phyloP scores from a whole-genome alignment of 1,139 yeast species.

The Candida frijolesensis region DNA sequence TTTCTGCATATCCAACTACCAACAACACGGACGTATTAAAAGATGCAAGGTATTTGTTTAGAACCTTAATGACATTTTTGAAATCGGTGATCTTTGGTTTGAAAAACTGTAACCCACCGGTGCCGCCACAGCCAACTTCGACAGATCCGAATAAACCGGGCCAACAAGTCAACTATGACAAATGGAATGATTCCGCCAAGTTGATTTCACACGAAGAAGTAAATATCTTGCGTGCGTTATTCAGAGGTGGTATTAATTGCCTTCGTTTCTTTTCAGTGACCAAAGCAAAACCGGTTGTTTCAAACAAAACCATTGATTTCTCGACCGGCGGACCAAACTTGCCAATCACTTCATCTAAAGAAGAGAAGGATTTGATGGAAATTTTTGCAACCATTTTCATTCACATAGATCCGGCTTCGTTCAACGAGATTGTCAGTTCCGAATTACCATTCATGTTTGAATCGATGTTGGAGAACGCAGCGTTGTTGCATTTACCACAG shows the following conservation, averaged over 20 bases:
- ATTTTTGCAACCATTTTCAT: constrained; percentile 92
- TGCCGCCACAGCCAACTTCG: constrained; percentile 53
- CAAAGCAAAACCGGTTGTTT: constrained; percentile 40
- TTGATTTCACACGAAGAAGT: constrained; percentile 84
- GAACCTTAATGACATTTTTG: constrained; percentile 85
- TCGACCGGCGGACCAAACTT: constrained; percentile 72
- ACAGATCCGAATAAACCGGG: constrained; percentile 63
- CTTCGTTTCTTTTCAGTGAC: constrained; percentile 72
- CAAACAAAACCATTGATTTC: constrained; percentile 62
- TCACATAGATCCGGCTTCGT: constrained; percentile 93
- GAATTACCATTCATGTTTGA: constrained; percentile 81
- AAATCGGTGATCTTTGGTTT: constrained; percentile 90
- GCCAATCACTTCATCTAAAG: constrained; percentile 86
- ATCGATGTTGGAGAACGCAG: constrained; percentile 81
- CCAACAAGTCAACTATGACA: constrained; percentile 54
- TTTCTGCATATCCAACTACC: constrained; percentile 31
- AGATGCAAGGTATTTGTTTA: constrained; percentile 85
- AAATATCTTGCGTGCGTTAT: constrained; percentile 69
- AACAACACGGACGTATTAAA: constrained; percentile 67
- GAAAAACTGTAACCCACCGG: constrained; percentile 88
- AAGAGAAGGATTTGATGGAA: constrained; percentile 95
- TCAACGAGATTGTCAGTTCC: constrained; percentile 85
- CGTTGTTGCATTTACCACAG: constrained; percentile 88
- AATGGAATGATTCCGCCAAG: constrained; percentile 89
- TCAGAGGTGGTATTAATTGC: constrained; percentile 84